Base-by-base conservation (phyloP, 345 rosid species). In the Eucalyptus tenuipes region DNA sequence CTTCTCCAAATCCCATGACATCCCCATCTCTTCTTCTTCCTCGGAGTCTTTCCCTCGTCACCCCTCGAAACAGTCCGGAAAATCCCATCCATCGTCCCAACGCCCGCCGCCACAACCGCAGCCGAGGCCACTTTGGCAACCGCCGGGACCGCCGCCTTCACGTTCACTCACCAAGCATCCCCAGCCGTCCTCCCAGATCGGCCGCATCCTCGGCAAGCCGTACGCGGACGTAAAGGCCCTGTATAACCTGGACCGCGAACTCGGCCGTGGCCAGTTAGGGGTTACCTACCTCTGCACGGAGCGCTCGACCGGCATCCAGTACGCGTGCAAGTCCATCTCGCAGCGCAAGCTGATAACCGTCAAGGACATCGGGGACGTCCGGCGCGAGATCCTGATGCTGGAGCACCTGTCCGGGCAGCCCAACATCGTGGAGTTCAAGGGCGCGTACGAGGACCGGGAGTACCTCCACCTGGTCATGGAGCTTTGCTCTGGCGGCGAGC, bases 401-500 rank as follows among this genome's bases (percentile, higher is more conserved):
- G 95, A 98, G 88, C 98, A 98, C 89, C 91, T 98, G 53, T 92
- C 96, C 10, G 98, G 99, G 61, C 99, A 98, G 88, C 98, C 99
- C 11, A 98, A 96, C 88, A 94, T 96, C 49, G 98, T 98, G 8
- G 96, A 95, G 92, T 97, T 97, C 91, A 93, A 91, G 85, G 99
- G 97, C 10, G 97, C 98, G 25, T 96, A 92, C 48, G 99, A 97
- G 88, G 99, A 97, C 87, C 88, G 71, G 87, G 93, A 93, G 31
- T 90, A 94, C 88, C 85, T 97, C 50, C 95, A 95, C 89, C 66
- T 98, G 88, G 97, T 95, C 52, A 97, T 96, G 99, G 99, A 97
- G 94, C 92, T 97, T 24, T 97, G 99, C 89, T 95, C 97, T 9
- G 99, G 99, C 27, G 98, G 99, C 17, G 99, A 98, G 93, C 96